Evolutionary conservation across 2,329 filamentous ascomycete genomes (phyloP), one percentile per base, ranked within the genome.

Genomic region (Grosmannia serpens): DNA sequence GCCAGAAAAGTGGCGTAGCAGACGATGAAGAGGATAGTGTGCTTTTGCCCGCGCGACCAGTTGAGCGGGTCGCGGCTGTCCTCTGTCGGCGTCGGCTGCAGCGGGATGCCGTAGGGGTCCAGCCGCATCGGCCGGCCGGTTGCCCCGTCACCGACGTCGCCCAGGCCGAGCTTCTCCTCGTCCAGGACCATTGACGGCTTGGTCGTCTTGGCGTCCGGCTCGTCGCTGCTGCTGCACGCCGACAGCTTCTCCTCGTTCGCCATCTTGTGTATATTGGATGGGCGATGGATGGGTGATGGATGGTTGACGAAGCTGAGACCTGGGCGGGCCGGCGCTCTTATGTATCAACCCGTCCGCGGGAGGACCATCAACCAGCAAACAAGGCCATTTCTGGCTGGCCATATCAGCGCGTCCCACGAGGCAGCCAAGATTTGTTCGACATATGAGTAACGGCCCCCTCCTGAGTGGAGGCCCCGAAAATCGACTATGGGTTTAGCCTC

Each of bases 21-120:
- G 26, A 57, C 58, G 13, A 60, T 47, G 46, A 52, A 13, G 13
- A 60, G 47, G 8, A 55, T 41, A 1, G 26, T 15, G 46, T 57
- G 29, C 44, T 57, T 57, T 11, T 47, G 46, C 17, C 4, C 1
- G 3, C 20, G 44, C 31, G 55, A 38, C 58, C 58, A 60, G 55
- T 57, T 60, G 13, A 57, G 58, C 44, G 58, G 58, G 46, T 60
- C 58, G 24, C 29, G 51, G 4, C 3, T 13, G 26, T 60, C 58
- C 7, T 52, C 35, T 2, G 58, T 59, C 15, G 58, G 58, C 20
- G 33, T 11, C 2, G 58, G 58, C 11, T 47, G 38, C 35, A 59
- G 53, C 27, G 58, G 58, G 35, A 53, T 56, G 46, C 58, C 58
- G 53, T 46, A 52, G 26, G 58, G 58, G 22, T 56, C 58, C 26